Evolutionary conservation across 1,284 basidiomycete species (phyloP).

Genomic region (Heterobasidion annosum): DNA sequence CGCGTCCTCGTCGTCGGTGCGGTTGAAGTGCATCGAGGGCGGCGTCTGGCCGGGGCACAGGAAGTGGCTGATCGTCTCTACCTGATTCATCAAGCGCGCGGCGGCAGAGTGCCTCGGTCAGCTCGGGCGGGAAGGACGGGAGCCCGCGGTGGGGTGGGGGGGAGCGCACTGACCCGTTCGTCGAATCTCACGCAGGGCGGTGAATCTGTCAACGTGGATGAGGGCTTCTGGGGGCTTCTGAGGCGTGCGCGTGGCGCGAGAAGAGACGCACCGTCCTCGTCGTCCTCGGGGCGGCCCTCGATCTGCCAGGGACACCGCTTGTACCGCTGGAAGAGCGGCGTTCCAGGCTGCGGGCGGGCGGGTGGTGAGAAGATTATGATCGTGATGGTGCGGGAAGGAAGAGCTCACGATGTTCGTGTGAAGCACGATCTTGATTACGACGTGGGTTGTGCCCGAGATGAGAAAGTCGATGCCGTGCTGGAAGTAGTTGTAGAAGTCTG

Average conservation of each 20-base stretch:
- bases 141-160: background rate
- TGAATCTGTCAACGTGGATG: conserved; percentile 34
- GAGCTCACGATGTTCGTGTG: conserved; percentile 74
- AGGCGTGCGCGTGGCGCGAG: too few species aligned
- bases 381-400: background rate
- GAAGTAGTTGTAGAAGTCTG: conserved; percentile 91
- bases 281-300: conserved; percentile 63
- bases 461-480: conserved; percentile 83
- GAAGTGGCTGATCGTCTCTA: conserved; percentile 69
- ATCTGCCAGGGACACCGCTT: conserved; percentile 87
- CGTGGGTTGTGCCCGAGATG: conserved; percentile 59
- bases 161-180: conserved; percentile 40
- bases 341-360: conserved; percentile 54
- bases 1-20: conserved; percentile 73
- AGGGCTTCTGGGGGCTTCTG: too few species aligned
- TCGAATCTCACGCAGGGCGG: conserved; percentile 59
- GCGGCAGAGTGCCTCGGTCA: background rate
- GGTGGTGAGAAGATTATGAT: background rate
- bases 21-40: conserved; percentile 80
- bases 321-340: conserved; percentile 80
- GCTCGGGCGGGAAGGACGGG: background rate
- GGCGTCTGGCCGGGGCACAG: conserved; percentile 59
- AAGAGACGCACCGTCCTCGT: conserved; percentile 51
- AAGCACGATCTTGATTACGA: conserved; percentile 77
- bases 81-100: conserved; percentile 25